These are phyloP conservation scores for Trypanosoma platydactyli DNA, from an alignment of 208 protist species.

Conservation along the genomic window DNA sequence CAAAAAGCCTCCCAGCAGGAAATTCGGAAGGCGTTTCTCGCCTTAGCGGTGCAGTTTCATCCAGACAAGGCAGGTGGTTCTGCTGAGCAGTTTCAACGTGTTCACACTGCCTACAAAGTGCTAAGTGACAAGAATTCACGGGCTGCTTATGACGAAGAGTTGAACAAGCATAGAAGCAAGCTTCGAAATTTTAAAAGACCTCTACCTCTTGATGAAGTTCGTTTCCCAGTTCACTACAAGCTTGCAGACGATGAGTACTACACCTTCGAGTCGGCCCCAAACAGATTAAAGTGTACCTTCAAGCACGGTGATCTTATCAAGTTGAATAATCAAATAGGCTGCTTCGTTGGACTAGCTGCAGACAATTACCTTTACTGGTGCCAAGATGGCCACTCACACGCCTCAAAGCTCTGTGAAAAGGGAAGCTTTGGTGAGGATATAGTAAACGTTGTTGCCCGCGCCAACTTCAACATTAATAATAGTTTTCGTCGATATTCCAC, in stretches of 20 bases:
- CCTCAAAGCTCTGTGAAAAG: conserved; percentile 57
- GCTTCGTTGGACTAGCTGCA: conserved; percentile 76
- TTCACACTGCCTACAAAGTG: conserved; percentile 96
- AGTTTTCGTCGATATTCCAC: neutral
- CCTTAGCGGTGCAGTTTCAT: conserved; percentile 78
- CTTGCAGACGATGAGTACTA: conserved; percentile 74
- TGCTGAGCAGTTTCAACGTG: conserved; percentile 79
- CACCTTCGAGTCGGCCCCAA: conserved; percentile 71
- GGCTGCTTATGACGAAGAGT: conserved; percentile 90
- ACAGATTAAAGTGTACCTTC: conserved; percentile 60
- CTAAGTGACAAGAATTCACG: conserved; percentile 91
- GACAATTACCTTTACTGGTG: conserved; percentile 82
- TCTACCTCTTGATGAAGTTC: conserved; percentile 32
- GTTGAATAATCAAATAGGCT: conserved; percentile 48
- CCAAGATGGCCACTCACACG: conserved; percentile 48
- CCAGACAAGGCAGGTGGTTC: conserved; percentile 80
- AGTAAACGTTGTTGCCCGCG: conserved; percentile 51
- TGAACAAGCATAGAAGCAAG: conserved; percentile 33
- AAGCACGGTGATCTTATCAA: conserved; percentile 78
- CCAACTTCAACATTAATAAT: conserved; percentile 39
- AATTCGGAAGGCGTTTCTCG: conserved; percentile 81
- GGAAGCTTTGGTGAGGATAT: conserved; percentile 66
- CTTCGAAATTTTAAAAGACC: conserved; percentile 66
- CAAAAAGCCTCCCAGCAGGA: conserved; percentile 65
- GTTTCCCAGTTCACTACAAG: conserved; percentile 47